These are phyloP conservation scores for Rhodosporidiobolus odoratus DNA, from an alignment of 768 basidiomycete species.

Conservation along the genomic window DNA sequence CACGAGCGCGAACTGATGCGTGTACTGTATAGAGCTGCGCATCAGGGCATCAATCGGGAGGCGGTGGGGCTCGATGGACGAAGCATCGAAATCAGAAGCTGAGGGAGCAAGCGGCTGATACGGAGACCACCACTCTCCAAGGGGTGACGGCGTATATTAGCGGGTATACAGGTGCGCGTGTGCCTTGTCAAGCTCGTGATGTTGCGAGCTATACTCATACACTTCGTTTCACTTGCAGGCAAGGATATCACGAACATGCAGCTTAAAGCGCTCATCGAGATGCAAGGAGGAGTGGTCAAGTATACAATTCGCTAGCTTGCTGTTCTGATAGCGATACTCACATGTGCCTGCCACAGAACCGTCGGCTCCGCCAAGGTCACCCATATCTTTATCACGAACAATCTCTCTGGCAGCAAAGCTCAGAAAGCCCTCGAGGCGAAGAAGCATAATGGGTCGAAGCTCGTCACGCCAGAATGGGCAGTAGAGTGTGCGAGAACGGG, in stretches of 20 bases:
- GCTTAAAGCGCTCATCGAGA: constrained; percentile 63
- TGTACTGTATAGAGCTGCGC: constrained; percentile 52
- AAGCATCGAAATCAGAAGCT: constrained; percentile 51
- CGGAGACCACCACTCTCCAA: constrained; percentile 42
- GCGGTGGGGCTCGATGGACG: constrained; percentile 49
- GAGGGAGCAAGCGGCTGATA: constrained; percentile 50
- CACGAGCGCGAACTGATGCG: constrained; percentile 48
- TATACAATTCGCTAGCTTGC: constrained; percentile 46
- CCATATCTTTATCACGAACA: constrained; percentile 70
- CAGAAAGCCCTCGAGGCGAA: constrained; percentile 59
- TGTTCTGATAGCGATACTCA: background rate
- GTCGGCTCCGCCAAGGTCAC: constrained; percentile 59
- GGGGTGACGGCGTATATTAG: constrained; percentile 44
- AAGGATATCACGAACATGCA: constrained; percentile 70
- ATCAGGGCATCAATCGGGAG: constrained; percentile 65
- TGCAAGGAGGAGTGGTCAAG: constrained; percentile 64
- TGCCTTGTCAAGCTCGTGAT: constrained; percentile 51
- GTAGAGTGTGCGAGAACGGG: constrained; percentile 60
- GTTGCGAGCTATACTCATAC: constrained; percentile 41
- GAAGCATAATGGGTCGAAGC: constrained; percentile 53
- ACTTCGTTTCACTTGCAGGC: background rate
- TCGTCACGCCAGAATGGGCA: constrained; percentile 54
- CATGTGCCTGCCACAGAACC: constrained; percentile 49
- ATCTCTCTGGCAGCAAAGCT: constrained; percentile 65
- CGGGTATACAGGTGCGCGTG: constrained; percentile 52